Evolutionary conservation across 1,284 basidiomycete species (phyloP), one percentile per base, ranked within the genome.

Genomic region (Mycosarcoma mackinlayi): DNA sequence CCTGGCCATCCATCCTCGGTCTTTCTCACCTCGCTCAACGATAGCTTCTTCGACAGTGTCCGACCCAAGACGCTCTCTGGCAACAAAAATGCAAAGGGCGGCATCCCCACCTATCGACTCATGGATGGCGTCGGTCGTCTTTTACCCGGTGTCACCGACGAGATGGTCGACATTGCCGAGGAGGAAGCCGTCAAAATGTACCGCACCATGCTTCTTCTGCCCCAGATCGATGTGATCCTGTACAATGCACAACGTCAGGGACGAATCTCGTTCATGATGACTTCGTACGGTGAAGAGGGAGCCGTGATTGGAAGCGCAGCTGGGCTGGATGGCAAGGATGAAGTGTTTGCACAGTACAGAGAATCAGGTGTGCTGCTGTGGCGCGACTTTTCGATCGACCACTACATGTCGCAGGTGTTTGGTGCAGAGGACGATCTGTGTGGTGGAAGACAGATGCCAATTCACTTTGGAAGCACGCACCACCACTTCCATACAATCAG

Each of bases 401-500:
- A 55, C 21, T 62, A 64, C 44, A 67, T 69, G 75, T 70, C 58
- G 27, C 77, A 79, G 59, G 74, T 78, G 28, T 78, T 78, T 58
- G 76, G 76, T 18, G 69, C 74, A 6, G 57, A 72, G 21, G 75
- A 69, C 38, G 77, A 79, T 44, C 51, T 73, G 11, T 66, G 76
- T 34, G 63, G 51, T 6, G 77, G 66, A 2, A 50, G 77, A 21
- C 77, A 79, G 57, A 78, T 78, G 19, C 87, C 83, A 11, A 71
- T 82, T 18, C 94, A 97, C 80, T 93, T 94, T 83, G 91, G 92
- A 8, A 93, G 92, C 5, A 86, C 87, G 2, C 85, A 89, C 57
- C 88, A 91, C 68, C 93, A 95, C 81, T 95, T 95, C 82, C 92
- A 94, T 83, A 93, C 92, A 27, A 94, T 97, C 67, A 95, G 93